Evolutionary conservation across 176 grass and related monocot genomes (phyloP).

Genomic region (Ananas comosus): DNA sequence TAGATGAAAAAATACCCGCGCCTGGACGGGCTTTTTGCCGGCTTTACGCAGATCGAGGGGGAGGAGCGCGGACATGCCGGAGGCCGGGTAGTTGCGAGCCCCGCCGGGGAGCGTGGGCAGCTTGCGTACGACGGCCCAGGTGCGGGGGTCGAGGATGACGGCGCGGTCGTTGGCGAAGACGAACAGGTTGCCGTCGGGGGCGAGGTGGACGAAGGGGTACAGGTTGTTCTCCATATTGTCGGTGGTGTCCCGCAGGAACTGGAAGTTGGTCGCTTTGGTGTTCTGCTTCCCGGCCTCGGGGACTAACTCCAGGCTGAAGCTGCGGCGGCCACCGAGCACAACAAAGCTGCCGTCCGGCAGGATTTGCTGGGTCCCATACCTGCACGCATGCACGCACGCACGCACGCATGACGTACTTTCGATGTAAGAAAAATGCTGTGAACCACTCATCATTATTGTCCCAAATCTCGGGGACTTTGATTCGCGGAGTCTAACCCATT

Average conservation of each 20-base stretch:
- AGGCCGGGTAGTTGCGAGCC: slow-evolving; percentile 62
- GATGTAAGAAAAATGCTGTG: no score
- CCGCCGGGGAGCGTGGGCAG: slow-evolving; percentile 54
- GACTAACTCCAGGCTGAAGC: slow-evolving; percentile 66
- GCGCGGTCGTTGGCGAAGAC: slow-evolving; percentile 79
- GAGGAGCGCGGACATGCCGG: slow-evolving; percentile 65
- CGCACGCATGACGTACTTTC: background rate
- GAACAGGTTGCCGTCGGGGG: slow-evolving; percentile 63
- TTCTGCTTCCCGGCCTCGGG: slow-evolving; percentile 43
- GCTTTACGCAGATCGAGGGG: slow-evolving; percentile 52
- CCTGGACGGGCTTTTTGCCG: no score
- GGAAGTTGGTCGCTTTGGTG: slow-evolving; percentile 3
- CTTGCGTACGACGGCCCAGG: slow-evolving; percentile 34
- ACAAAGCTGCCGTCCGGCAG: slow-evolving; percentile 54
- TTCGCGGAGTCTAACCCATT: no score
- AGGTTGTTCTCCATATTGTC: slow-evolving; percentile 84
- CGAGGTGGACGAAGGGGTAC: slow-evolving; percentile 84
- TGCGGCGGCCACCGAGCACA: slow-evolving; percentile 58
- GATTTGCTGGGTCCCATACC: slow-evolving; percentile 60
- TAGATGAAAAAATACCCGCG: no score
- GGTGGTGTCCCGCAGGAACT: slow-evolving; percentile 48
- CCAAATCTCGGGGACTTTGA: no score
- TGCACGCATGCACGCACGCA: slow-evolving; percentile 1
- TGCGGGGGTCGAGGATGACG: slow-evolving; percentile 40
- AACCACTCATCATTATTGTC: no score